Evolutionary conservation across 2,329 filamentous ascomycete species (phyloP), one percentile per base, ranked within the genome.

Genomic region (Akanthomyces muscarius): DNA sequence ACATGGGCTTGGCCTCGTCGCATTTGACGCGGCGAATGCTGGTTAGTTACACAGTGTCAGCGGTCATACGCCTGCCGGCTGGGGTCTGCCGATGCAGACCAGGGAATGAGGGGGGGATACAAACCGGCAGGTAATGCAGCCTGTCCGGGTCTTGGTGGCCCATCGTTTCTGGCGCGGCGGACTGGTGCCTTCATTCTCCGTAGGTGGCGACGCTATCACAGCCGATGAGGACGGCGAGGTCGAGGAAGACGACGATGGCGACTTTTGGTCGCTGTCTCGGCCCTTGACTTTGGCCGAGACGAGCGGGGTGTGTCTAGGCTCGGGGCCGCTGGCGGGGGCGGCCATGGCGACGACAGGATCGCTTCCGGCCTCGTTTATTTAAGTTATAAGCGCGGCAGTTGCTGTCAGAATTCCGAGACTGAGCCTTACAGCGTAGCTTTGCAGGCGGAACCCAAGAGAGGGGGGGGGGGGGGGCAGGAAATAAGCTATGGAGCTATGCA

Each of bases 131-230:
- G 57, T 60, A 38, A 60, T 44, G 25, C 57, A 60, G 57, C 57
- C 57, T 23, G 57, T 60, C 21, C 57, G 57, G 36, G 57, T 60
- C 57, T 60, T 60, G 57, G 57, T 60, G 25, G 57, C 57, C 57
- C 57, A 60, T 60, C 47, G 45, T 44, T 60, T 60, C 57, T 60
- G 57, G 38, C 57, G 57, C 18, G 57, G 57, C 23, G 57, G 47
- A n/a, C 47, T 60, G 6, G 21, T 44, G 13, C n/a, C 48, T n/a
- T 60, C 57, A 36, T 44, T 60, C 18, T 60, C 57, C 11, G 48
- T 60, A 1, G 47, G 57, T 47, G 57, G 57, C 38, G 57, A 60
- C 16, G 57, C 47, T 21, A 52, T 60, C 23, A 30, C 57, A 10
- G 25, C 48, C 11, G 23, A 36, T 25, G 57, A 50, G 16, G 33